phyloP scores from a whole-genome alignment of 2,329 filamentous ascomycete species.

The Setomelanomma holmii region DNA sequence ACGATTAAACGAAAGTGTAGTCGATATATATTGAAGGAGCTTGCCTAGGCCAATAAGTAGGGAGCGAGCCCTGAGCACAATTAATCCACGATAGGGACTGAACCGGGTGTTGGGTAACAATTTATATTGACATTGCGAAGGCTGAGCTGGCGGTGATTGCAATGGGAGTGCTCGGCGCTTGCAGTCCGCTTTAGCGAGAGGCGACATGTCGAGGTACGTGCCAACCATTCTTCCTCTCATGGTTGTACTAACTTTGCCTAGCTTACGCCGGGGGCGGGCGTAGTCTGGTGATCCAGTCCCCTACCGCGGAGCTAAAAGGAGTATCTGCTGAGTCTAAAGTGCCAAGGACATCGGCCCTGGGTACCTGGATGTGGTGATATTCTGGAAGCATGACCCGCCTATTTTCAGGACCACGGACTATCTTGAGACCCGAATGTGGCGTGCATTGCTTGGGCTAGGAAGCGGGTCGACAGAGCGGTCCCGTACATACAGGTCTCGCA shows the following conservation, averaged over 20 bases:
- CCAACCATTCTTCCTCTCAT: not conserved
- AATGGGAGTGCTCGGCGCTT: slow-evolving; percentile 4
- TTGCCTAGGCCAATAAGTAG: slow-evolving; percentile 17
- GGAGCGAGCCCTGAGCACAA: slow-evolving; percentile 7
- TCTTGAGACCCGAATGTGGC: not conserved
- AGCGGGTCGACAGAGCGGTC: not conserved
- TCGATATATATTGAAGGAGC: slow-evolving; percentile 13
- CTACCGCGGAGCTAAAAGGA: not conserved
- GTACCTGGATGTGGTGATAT: not conserved
- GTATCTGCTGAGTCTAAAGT: not conserved
- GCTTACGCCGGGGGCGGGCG: not conserved
- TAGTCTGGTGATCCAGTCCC: not conserved
- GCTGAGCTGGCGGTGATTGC: slow-evolving; percentile 4
- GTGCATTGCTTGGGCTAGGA: not conserved
- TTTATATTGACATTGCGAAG: slow-evolving; percentile 24
- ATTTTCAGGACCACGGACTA: not conserved
- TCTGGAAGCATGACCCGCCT: not conserved
- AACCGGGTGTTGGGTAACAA: slow-evolving; percentile 8
- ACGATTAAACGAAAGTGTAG: slow-evolving; percentile 7
- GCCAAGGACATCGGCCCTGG: not conserved
- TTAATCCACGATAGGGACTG: slow-evolving; percentile 9
- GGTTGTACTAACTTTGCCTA: not conserved
- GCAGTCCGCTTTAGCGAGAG: not conserved
- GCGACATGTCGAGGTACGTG: not conserved
- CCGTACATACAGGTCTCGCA: not conserved